A percentile compares a stretch with the other conserved stretches of the same genome.
These are phyloP conservation scores for Anacardium occidentale DNA, from an alignment of 345 rosid genomes.

Conservation along the genomic window DNA sequence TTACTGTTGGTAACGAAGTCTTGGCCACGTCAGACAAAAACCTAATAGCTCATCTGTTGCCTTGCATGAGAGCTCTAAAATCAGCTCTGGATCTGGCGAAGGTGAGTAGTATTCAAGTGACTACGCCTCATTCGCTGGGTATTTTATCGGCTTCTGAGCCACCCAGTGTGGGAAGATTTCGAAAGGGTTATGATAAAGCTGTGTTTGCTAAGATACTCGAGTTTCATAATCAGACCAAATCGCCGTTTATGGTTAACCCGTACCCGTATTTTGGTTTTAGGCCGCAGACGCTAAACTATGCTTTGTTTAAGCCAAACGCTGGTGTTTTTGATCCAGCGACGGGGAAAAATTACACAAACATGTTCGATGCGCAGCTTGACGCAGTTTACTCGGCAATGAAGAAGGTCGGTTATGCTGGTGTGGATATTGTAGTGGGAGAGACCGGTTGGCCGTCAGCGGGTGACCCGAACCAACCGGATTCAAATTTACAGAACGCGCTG, in stretches of 20 bases:
- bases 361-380: conserved; percentile 82
- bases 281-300: conserved; percentile 57
- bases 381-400: conserved; percentile 76
- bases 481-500: conserved; percentile 52
- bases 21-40: conserved; percentile 57
- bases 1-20: conserved; percentile 76
- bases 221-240: conserved; percentile 63
- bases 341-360: conserved; percentile 56
- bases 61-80: conserved; percentile 66
- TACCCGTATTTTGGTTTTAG: conserved; percentile 80
- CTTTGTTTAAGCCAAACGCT: conserved; percentile 55
- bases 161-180: conserved; percentile 68
- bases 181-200: conserved; percentile 55
- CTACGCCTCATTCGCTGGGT: conserved; percentile 76
- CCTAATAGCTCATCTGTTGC: conserved; percentile 55
- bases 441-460: conserved; percentile 73
- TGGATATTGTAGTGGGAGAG: conserved; percentile 64
- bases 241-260: conserved; percentile 88
- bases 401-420: conserved; percentile 50
- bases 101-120: conserved; percentile 44
- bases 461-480: conserved; percentile 58
- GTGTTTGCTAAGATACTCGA: conserved; percentile 74
- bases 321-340: conserved; percentile 49
- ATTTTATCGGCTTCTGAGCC: conserved; percentile 71
- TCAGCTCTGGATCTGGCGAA: conserved; percentile 57